Evolutionary conservation across 345 rosid species (phyloP), one percentile per base, ranked within the genome.

Genomic region (Arabidopsis suecica): DNA sequence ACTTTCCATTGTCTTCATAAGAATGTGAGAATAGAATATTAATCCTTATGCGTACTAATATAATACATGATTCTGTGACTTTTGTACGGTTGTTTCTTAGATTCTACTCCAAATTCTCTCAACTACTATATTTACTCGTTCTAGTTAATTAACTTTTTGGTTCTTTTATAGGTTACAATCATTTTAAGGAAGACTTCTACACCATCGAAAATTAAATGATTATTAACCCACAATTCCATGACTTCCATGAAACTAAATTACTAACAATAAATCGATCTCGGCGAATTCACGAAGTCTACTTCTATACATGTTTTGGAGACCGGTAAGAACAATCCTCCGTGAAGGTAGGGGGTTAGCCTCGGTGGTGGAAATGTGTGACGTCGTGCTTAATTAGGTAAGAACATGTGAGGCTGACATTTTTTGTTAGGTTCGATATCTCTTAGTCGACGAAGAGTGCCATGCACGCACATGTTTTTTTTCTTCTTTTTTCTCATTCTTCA

Each of bases 331-430:
- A 54, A 59, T 36, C 64, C 5, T 6, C 9, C 8, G 64, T 5
- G 47, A 60, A 60, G 65, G 47, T 32, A 38, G 6, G 25, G 25
- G 16, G 60, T 55, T 30, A 2, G 38, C 3, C 13, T 55, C 20
- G 20, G 34, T 10, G 60, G 10, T 14, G 12, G 10, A 3, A 22
- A 4, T 34, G 30, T 59, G 28, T 61, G 48, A 23, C 2, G 20
- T 40, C 33, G 6, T 36, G 66, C 66, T 41, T 41, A 36, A 49
- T 49, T 18, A 14, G 38, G 53, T 42, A 44, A 36, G 38, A 44
- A 14, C 68, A 63, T 63, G 68, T 44, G 68, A 62, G 54, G 38
- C 68, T 63, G 53, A 63, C 38, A 63, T n/a, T 42, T 42, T 44
- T 63, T 63, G 68, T 44, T 63, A 42, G 54, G 54, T 28, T 63